phyloP scores from a whole-genome alignment of 768 basidiomycete genomes.

The Rhodotorula graminis region DNA sequence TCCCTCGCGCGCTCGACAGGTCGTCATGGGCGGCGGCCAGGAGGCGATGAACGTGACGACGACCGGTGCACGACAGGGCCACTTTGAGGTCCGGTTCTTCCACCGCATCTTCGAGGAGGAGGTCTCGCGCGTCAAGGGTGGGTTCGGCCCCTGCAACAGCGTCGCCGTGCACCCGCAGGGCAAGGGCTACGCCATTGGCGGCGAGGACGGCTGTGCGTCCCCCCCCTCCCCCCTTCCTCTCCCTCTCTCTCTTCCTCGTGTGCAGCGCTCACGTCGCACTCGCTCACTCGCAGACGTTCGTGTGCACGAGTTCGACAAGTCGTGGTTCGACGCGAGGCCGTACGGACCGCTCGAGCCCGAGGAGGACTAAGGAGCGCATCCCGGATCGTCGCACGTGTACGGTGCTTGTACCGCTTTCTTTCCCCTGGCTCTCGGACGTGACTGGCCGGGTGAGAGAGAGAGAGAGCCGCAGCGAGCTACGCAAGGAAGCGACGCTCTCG shows the following conservation, averaged over 20 bases:
- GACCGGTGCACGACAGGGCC: conserved; percentile 85
- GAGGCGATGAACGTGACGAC: conserved; percentile 97
- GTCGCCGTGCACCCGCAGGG: conserved; percentile 89
- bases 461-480: too few species aligned
- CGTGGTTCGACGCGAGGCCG: conserved; percentile 80
- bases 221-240: too few species aligned
- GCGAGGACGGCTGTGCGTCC: conserved; percentile 67
- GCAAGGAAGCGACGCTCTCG: too few species aligned
- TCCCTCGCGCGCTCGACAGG: not conserved
- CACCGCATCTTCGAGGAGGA: conserved; percentile 60
- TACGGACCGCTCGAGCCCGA: conserved; percentile 82
- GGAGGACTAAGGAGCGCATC: conserved; percentile 49
- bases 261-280: too few species aligned
- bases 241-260: too few species aligned
- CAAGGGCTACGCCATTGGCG: conserved; percentile 82
- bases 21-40: conserved; percentile 88
- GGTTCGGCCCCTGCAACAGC: conserved; percentile 96
- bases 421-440: too few species aligned
- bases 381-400: not conserved
- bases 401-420: not conserved
- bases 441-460: too few species aligned
- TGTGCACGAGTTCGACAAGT: conserved; percentile 85
- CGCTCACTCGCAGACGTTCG: conserved; percentile 52
- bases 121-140: conserved; percentile 92
- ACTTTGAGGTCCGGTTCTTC: conserved; percentile 98